Evolutionary conservation across 2,329 filamentous ascomycete species (phyloP).

Genomic region (Remersonia thermophila): DNA sequence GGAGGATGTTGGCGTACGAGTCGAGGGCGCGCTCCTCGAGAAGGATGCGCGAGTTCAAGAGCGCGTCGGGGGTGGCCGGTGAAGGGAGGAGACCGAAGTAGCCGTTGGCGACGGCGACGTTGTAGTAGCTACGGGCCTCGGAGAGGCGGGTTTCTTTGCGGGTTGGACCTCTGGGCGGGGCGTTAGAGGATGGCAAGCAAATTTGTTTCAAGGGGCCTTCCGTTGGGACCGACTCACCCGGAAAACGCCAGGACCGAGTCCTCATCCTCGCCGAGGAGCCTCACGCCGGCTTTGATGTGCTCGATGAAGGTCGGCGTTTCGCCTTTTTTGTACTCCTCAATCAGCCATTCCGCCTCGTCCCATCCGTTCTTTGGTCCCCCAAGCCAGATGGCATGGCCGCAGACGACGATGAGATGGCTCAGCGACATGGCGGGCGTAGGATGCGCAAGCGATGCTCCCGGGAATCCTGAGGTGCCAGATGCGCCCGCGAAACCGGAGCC

Average conservation of each 20-base stretch:
- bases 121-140: slow-evolving; percentile 53
- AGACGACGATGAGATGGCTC: slow-evolving; percentile 60
- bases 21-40: slow-evolving; percentile 66
- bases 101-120: slow-evolving; percentile 33
- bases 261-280: slow-evolving; percentile 33
- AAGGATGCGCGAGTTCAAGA: slow-evolving; percentile 29
- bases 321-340: slow-evolving; percentile 64
- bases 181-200: no score
- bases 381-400: slow-evolving; percentile 71
- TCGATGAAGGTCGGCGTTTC: slow-evolving; percentile 70
- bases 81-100: slow-evolving; percentile 31
- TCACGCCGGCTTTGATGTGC: slow-evolving; percentile 57
- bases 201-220: no score
- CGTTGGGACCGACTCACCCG: slow-evolving; percentile 38
- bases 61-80: not conserved
- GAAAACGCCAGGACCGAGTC: slow-evolving; percentile 54
- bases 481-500: no score
- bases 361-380: slow-evolving; percentile 41
- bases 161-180: slow-evolving; percentile 55
- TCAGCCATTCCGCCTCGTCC: slow-evolving; percentile 54
- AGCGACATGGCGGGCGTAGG: slow-evolving; percentile 18
- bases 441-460: not conserved
- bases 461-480: not conserved
- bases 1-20: slow-evolving; percentile 74
- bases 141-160: slow-evolving; percentile 41